phyloP scores from a whole-genome alignment of 768 basidiomycete genomes.

The Steccherinum ochraceum region DNA sequence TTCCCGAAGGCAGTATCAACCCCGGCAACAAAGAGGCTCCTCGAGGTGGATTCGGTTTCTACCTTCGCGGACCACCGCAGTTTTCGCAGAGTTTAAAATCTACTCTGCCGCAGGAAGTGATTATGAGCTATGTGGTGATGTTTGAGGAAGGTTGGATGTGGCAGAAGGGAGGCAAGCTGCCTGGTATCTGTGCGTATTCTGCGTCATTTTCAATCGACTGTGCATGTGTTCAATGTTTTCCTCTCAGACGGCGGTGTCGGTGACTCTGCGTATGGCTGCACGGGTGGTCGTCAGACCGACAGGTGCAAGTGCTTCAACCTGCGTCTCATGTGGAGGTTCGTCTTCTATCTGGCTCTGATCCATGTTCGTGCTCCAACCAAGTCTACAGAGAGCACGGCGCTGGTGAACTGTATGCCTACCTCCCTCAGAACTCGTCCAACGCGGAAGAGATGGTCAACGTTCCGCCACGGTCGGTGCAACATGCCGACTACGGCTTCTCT shows the following conservation, averaged over 20 bases:
- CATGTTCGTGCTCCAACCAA: not conserved
- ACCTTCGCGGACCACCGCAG: constrained; percentile 46
- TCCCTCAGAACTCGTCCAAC: constrained; percentile 47
- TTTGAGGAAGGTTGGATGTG: constrained; percentile 59
- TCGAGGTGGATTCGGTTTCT: constrained; percentile 67
- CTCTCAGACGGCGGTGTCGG: constrained; percentile 48
- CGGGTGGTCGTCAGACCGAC: constrained; percentile 57
- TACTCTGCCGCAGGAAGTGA: constrained; percentile 42
- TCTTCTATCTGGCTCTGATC: too few species aligned
- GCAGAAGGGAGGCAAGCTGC: constrained; percentile 72
- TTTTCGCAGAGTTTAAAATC: constrained; percentile 31
- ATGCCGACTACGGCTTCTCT: constrained; percentile 57
- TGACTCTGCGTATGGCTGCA: constrained; percentile 54
- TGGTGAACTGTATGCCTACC: constrained; percentile 68
- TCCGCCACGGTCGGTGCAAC: constrained; percentile 42
- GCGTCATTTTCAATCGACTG: too few species aligned
- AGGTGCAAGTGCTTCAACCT: constrained; percentile 65
- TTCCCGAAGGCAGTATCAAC: constrained; percentile 55
- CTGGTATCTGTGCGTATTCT: constrained; percentile 58
- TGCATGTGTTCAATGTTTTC: not conserved
- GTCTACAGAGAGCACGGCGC: constrained; percentile 36
- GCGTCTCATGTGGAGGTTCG: constrained; percentile 69
- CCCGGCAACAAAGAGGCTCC: constrained; percentile 36
- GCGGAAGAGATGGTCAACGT: constrained; percentile 34
- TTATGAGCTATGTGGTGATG: constrained; percentile 63